Percentiles rank a stretch among this genome's conserved stretches.
Evolutionary conservation across 441 rosid species (phyloP).

Genomic region (Codiaeum variegatum): DNA sequence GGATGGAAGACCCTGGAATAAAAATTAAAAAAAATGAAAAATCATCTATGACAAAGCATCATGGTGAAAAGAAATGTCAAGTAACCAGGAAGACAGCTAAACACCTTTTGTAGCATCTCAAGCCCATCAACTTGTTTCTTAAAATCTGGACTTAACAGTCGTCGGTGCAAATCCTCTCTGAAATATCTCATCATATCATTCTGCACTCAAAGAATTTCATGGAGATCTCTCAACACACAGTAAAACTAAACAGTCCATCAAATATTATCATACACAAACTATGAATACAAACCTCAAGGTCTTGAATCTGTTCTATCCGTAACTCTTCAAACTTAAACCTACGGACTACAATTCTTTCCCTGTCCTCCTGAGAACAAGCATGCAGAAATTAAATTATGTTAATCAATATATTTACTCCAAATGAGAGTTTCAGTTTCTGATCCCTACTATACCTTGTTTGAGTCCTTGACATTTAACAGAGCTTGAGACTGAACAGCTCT

Average conservation of each 20-base stretch:
- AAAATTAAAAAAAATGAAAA: constrained; percentile 10
- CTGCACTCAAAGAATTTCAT: constrained; percentile 40
- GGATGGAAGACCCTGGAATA: constrained; percentile 75
- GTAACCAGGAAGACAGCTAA: constrained; percentile 18
- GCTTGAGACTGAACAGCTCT: constrained; percentile 87
- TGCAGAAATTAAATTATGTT: constrained; percentile 2
- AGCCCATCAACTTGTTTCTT: constrained; percentile 98
- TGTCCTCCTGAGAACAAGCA: constrained; percentile 66
- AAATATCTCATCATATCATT: constrained; percentile 89
- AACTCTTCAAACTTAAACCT: constrained; percentile 93
- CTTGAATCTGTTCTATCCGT: constrained; percentile 93
- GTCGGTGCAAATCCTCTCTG: constrained; percentile 89
- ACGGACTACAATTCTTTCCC: constrained; percentile 90
- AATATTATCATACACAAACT: constrained; percentile 2
- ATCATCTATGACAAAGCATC: constrained; percentile 15
- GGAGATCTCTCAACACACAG: constrained; percentile 25
- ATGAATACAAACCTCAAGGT: constrained; percentile 82
- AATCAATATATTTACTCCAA: neutral
- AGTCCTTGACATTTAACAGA: constrained; percentile 83
- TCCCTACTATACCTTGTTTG: constrained; percentile 70
- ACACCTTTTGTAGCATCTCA: constrained; percentile 93
- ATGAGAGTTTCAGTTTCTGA: constrained; percentile 4
- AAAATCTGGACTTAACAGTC: constrained; percentile 82
- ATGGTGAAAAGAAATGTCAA: constrained; percentile 1
- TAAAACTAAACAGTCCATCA: constrained; percentile 12